A percentile compares a stretch with the other conserved stretches of the same genome.
Conservation (phyloP, 768 basidiomycete species). For the Macrolepiota albuminosa region DNA sequence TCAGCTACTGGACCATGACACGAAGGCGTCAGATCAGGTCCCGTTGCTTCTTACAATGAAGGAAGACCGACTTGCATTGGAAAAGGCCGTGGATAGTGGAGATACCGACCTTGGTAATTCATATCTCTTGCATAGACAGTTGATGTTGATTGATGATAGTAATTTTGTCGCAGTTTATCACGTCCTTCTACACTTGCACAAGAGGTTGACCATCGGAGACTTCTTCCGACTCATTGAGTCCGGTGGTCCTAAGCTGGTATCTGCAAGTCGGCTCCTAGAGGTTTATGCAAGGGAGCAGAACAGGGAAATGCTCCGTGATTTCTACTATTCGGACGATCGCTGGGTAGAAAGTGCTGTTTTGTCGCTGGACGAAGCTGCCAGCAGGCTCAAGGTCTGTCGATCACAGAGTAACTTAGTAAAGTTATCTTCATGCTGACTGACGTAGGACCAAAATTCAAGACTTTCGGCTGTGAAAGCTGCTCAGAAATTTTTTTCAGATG, state of each 20-base stretch:
- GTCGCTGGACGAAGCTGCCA: constrained; percentile 79
- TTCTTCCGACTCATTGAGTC: constrained; percentile 96
- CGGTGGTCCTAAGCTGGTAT: constrained; percentile 67
- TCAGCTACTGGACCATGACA: not conserved
- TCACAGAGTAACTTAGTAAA: not conserved
- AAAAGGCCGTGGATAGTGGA: constrained; percentile 90
- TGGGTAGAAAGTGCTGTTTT: constrained; percentile 91
- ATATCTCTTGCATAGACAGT: constrained; percentile 15
- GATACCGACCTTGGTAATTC: constrained; percentile 84
- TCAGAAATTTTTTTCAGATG: constrained; percentile 91
- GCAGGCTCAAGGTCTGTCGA: constrained; percentile 47
- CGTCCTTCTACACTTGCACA: constrained; percentile 84
- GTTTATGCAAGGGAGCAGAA: constrained; percentile 91
- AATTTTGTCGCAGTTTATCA: constrained; percentile 66
- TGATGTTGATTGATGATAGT: not conserved
- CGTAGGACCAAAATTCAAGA: constrained; percentile 68
- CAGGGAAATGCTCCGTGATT: constrained; percentile 88
- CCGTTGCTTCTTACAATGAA: constrained; percentile 93
- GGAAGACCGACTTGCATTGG: constrained; percentile 81
- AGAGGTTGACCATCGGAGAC: constrained; percentile 76
- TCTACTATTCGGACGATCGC: constrained; percentile 96
- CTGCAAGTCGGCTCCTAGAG: constrained; percentile 77
- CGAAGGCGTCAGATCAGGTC: constrained; percentile 35
- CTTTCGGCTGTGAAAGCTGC: constrained; percentile 73
- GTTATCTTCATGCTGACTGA: not conserved